Evolutionary conservation across 2,329 filamentous ascomycete genomes (phyloP), one percentile per base, ranked within the genome.

Genomic region (Nemania diffusa): DNA sequence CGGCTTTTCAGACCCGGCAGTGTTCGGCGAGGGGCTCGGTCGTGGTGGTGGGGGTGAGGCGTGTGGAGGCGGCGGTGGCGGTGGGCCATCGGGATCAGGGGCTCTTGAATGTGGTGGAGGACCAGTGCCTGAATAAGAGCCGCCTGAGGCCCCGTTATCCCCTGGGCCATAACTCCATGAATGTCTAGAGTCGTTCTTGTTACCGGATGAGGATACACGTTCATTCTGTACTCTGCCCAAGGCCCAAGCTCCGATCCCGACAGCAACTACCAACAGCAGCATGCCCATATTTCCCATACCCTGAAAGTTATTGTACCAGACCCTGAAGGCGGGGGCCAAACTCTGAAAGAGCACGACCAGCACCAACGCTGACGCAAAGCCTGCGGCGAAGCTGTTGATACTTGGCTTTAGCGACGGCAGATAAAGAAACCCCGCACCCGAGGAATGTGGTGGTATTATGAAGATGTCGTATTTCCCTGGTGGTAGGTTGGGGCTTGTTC

Each of bases 401-500:
- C 96, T 92, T 22, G 93, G 91, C 76, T 91, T 88, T 69, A 98
- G 80, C 0, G 94, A 97, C 0, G 95, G 95, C n/a, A 98, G 87
- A 79, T 98, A 97, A 29, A 98, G 84, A 80, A 97, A 97, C 37
- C 95, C 95, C 0, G 90, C 89, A 60, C 95, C 95, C 6, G 94
- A 87, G 11, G 94, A 95, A 79, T 97, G 94, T 53, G 94, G 93
- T 7, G 95, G 95, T 75, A 98, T 94, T 78, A 97, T 91, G 82
- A 97, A 97, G 77, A 98, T 97, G 83, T 98, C 95, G 81, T 97
- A 98, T 78, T 96, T 97, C 62, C 95, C 94, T 1, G 92, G 86
- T 2, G 95, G 95, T 55, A 97, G 84, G 64, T 81, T 79, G 17
- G 84, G 79, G 42, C 88, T 85, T 58, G 88, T 85, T 22, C 87